A percentile compares a stretch with the other conserved stretches of the same genome.
phyloP scores from a whole-genome alignment of 306 rosid species.

The Cicer yamashitae region DNA sequence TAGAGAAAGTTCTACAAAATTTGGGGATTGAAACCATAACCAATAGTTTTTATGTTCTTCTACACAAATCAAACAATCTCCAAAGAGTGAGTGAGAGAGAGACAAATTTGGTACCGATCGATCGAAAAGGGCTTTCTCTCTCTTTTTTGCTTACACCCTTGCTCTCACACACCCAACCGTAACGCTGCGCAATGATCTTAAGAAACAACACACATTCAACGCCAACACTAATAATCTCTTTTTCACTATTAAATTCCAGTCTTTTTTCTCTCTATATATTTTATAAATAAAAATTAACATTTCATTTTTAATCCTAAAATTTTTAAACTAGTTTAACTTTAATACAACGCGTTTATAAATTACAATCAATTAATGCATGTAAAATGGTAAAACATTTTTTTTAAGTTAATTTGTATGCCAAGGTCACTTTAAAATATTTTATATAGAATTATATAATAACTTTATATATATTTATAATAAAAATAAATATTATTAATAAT shows the following conservation, averaged over 20 bases:
- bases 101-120: no score
- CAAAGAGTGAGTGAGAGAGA: no score
- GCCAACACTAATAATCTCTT: constrained; percentile 4
- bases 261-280: not conserved
- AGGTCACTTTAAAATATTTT: no score
- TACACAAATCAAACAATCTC: constrained; percentile 7
- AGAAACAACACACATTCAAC: constrained; percentile 31
- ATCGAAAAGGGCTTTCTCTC: not conserved
- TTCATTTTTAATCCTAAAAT: not conserved
- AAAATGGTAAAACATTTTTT: no score
- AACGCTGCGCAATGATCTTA: constrained; percentile 1
- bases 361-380: no score
- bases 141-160: not conserved
- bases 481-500: no score
- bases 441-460: no score
- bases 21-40: constrained; percentile 50
- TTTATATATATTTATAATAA: no score
- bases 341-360: no score
- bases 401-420: no score
- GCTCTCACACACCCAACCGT: constrained; percentile 13
- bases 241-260: constrained; percentile 9
- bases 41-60: constrained; percentile 17
- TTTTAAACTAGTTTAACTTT: no score
- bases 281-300: not conserved
- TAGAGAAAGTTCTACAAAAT: constrained; percentile 39